Evolutionary conservation across 805 yeast genomes (phyloP).

Genomic region (Wickerhamomyces subpelliculosus): DNA sequence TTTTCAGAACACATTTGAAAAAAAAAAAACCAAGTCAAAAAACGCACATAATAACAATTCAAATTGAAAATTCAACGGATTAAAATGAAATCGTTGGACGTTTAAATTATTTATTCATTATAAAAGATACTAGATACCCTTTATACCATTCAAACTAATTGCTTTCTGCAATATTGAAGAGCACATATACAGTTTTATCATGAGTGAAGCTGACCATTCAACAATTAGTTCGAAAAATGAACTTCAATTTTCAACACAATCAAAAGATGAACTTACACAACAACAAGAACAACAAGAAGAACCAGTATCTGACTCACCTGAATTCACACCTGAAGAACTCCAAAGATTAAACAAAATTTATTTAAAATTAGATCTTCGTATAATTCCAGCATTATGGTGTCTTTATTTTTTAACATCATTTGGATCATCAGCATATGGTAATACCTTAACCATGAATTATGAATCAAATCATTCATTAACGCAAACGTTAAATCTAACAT

Average conservation of each 20-base stretch:
- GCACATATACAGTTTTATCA: not conserved
- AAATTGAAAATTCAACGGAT: no score
- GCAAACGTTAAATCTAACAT: slow-evolving; percentile 41
- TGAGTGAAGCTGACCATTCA: not conserved
- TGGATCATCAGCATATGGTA: slow-evolving; percentile 72
- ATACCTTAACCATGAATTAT: slow-evolving; percentile 72
- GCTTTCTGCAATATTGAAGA: not conserved
- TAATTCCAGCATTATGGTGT: slow-evolving; percentile 79
- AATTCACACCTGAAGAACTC: slow-evolving; percentile 21
- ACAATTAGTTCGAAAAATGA: not conserved
- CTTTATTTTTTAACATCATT: slow-evolving; percentile 74
- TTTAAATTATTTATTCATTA: no score
- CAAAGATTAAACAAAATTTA: slow-evolving; percentile 46
- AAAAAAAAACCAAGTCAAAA: no score
- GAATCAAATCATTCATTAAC: slow-evolving; percentile 53
- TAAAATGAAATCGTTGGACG: no score
- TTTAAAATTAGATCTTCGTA: slow-evolving; percentile 57
- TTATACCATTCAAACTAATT: no score
- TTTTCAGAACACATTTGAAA: no score
- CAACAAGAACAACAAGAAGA: slow-evolving; percentile 5
- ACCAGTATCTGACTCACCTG: not conserved
- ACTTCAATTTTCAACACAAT: not conserved
- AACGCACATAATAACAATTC: no score
- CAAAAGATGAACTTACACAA: not conserved
- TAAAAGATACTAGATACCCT: no score